Conservation (phyloP, 805 yeast species). For the Schwanniomyces vanrijiae region DNA sequence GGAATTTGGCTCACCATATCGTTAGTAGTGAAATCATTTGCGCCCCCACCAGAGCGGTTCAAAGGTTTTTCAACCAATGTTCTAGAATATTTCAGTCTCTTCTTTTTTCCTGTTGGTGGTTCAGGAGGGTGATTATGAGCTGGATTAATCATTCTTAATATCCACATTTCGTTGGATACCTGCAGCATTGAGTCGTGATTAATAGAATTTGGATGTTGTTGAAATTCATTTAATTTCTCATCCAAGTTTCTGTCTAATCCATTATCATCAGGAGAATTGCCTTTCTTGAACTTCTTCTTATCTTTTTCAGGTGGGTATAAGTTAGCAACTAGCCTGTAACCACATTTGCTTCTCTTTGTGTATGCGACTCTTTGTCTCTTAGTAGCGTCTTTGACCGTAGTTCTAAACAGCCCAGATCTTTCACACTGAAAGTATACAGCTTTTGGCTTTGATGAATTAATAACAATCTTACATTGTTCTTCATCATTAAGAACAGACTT, state of each 20-base stretch:
- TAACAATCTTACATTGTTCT: constrained; percentile 44
- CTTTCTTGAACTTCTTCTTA: constrained; percentile 28
- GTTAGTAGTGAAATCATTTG: constrained; percentile 8
- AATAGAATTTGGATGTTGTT: constrained; percentile 9
- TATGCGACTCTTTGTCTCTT: constrained; percentile 48
- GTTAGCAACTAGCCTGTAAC: constrained; percentile 44
- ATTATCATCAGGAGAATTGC: constrained; percentile 15
- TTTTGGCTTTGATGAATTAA: constrained; percentile 47
- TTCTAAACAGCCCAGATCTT: constrained; percentile 44
- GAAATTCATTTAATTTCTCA: constrained; percentile 24
- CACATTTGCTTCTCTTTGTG: constrained; percentile 48
- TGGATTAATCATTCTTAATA: constrained; percentile 47
- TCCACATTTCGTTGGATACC: constrained; percentile 39
- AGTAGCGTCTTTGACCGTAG: constrained; percentile 45
- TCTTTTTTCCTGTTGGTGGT: constrained; percentile 37
- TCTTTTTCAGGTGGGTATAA: constrained; percentile 46
- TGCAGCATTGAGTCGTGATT: constrained; percentile 12
- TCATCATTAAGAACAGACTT: constrained; percentile 37
- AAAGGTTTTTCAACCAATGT: constrained; percentile 46
- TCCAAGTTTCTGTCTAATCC: constrained; percentile 24
- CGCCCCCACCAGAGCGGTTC: constrained; percentile 17
- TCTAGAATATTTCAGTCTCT: constrained; percentile 38
- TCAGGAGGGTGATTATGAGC: constrained; percentile 47
- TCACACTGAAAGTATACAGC: constrained; percentile 50
- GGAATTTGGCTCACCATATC: constrained; percentile 9